These are phyloP conservation scores for Myriosclerotinia duriaeana DNA, from an alignment of 2,329 filamentous ascomycete species.

Conservation along the genomic window DNA sequence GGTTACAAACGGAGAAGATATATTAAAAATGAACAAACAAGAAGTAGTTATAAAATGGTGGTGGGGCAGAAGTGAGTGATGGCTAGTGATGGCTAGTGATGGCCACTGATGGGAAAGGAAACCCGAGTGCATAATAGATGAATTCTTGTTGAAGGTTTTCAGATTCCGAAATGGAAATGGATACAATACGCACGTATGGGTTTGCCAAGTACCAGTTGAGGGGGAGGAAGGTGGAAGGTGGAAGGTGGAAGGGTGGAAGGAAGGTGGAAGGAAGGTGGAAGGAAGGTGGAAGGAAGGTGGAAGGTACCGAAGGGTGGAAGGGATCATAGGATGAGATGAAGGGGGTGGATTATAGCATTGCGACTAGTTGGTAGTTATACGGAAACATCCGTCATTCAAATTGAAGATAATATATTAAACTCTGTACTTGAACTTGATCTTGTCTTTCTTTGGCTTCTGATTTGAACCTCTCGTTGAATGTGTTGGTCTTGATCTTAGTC, in stretches of 20 bases:
- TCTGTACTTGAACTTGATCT: neutral
- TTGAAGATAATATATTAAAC: neutral
- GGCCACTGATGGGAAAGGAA: neutral
- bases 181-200: neutral
- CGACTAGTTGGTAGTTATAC: no score
- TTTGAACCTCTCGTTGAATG: neutral
- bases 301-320: no score
- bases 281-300: neutral
- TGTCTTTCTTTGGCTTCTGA: neutral
- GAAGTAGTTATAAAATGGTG: conserved; percentile 13
- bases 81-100: neutral
- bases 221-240: neutral
- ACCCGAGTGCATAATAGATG: conserved; percentile 1
- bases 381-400: neutral
- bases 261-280: neutral
- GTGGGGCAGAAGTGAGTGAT: conserved; percentile 11
- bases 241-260: neutral
- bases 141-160: neutral
- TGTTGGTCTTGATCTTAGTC: neutral
- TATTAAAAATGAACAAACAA: conserved; percentile 1
- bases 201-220: no score
- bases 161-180: neutral
- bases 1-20: neutral
- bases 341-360: neutral
- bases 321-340: neutral